Base-by-base conservation (phyloP, 805 yeast species). In the Cyberlindnera japonica region DNA sequence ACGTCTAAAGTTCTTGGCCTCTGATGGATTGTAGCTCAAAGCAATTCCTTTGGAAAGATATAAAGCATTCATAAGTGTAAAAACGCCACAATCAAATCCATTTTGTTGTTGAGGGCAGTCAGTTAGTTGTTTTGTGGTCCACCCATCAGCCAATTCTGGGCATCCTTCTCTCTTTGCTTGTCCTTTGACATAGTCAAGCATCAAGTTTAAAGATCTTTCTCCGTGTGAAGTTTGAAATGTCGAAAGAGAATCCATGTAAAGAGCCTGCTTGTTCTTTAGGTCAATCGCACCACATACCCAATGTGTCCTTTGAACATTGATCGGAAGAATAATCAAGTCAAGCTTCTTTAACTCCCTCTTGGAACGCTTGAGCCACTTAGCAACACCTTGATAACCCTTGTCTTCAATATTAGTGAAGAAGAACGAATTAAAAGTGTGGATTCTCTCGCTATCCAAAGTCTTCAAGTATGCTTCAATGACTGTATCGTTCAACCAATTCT, bases 51-150 rank as follows among this genome's bases (percentile, higher is more conserved):
- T 64, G 0, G 90, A 64, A 30, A 87, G 52, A 33, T 72, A 80
- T 35, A 78, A 74, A 1, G 85, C 86, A 34, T 80, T 82, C 40
- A 89, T 77, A 60, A 97, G 83, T 3, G 95, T 75, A 56, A 90
- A 93, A 2, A 91, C 95, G 7, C 99, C 99, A 67, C 99, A 93
- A 61, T 93, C 99, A 50, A 59, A 86, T 0, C 97, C 97, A 57
- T 93, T 93, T 20, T 71, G 67, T 58, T 93, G 99, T 50, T 82
- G 86, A 1, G 99, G 98, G 31, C 90, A 71, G n/a, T 63, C 57
- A 3, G 59, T 46, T 3, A 58, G 33, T 27, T 63, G 68, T 13
- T 45, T 41, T 15, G 61, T 40, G 13, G 57, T 60, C 35, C 57
- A 62, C 16, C 64, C 66, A 25, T 57, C 45, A 6, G 69, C 69